phyloP scores from a whole-genome alignment of 441 rosid species.

The Populus hybrid region DNA sequence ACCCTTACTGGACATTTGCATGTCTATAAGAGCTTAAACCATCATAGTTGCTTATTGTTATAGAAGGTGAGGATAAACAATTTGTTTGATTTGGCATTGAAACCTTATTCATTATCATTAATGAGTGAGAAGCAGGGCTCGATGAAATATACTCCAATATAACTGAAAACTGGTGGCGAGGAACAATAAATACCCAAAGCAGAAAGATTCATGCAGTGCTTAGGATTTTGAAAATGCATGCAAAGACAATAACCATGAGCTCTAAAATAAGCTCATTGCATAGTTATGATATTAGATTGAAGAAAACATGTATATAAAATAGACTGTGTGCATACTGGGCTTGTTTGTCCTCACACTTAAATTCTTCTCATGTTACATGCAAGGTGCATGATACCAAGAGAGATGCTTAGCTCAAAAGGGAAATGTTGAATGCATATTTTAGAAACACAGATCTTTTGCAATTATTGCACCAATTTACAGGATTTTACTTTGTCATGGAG shows the following conservation, averaged over 20 bases:
- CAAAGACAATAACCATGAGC: background rate
- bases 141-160: background rate
- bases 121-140: background rate
- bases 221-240: background rate
- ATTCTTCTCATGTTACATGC: background rate
- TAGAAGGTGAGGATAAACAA: background rate
- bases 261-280: background rate
- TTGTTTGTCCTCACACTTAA: background rate
- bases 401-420: background rate
- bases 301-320: background rate
- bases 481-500: background rate
- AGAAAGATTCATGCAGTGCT: background rate
- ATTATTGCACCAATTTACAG: background rate
- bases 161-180: too few species aligned
- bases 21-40: background rate
- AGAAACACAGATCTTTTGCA: background rate
- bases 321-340: background rate
- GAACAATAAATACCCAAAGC: background rate
- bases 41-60: background rate
- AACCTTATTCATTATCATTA: background rate
- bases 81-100: background rate
- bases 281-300: background rate
- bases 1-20: background rate
- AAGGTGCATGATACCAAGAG: background rate
- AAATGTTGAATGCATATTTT: background rate